Conservation (phyloP, 2,329 filamentous ascomycete genomes). For the Ophiocordyceps robertsii region DNA sequence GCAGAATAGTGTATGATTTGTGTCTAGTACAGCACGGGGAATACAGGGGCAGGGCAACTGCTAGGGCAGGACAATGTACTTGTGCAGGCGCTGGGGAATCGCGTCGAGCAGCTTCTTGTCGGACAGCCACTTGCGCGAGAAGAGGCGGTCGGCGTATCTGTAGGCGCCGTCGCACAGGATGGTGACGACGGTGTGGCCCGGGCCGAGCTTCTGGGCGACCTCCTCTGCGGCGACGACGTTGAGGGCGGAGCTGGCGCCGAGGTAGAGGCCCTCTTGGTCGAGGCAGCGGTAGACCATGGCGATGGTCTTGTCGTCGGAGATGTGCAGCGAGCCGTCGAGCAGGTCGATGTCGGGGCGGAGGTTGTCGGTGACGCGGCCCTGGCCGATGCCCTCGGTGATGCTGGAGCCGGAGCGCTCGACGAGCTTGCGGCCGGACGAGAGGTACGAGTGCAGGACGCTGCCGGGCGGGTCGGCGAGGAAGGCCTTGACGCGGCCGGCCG, state of each 20-base stretch:
- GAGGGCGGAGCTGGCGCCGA: slow-evolving; percentile 84
- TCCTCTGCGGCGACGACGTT: slow-evolving; percentile 95
- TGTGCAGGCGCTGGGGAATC: slow-evolving; percentile 73
- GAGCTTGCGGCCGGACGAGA: slow-evolving; percentile 71
- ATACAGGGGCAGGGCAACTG: not conserved
- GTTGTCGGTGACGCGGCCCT: slow-evolving; percentile 94
- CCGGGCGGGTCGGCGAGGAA: slow-evolving; percentile 92
- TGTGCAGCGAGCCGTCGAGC: slow-evolving; percentile 71
- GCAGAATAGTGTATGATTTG: slow-evolving; percentile 9
- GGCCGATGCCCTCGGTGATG: slow-evolving; percentile 96
- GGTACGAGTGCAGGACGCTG: slow-evolving; percentile 84
- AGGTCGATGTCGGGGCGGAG: slow-evolving; percentile 71
- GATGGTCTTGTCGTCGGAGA: slow-evolving; percentile 87
- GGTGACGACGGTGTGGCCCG: slow-evolving; percentile 83
- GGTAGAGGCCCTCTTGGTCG: slow-evolving; percentile 89
- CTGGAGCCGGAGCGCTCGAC: slow-evolving; percentile 70
- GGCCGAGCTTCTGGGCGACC: slow-evolving; percentile 79
- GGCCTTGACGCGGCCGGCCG: slow-evolving; percentile 64
- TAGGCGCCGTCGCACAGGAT: slow-evolving; percentile 96
- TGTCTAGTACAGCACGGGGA: slow-evolving; percentile 10
- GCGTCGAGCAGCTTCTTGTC: slow-evolving; percentile 71
- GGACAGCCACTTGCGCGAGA: slow-evolving; percentile 81
- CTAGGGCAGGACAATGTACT: slow-evolving; percentile 86
- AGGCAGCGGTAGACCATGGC: slow-evolving; percentile 96
- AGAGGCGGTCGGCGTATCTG: slow-evolving; percentile 84